Evolutionary conservation across 2,329 filamentous ascomycete genomes (phyloP).

Genomic region (Fusarium anguioides): DNA sequence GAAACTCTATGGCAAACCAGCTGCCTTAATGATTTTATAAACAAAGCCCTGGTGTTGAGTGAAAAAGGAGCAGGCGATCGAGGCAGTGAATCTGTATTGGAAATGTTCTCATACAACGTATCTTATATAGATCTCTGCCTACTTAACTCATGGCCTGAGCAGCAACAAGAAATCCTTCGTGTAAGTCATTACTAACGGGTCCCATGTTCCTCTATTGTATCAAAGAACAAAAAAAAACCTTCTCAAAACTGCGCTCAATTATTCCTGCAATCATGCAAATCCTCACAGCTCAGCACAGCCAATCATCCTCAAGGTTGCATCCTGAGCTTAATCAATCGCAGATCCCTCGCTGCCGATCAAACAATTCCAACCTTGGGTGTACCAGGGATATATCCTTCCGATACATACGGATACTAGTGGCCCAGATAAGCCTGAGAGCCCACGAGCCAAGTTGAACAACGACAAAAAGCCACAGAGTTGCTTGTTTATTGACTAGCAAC

Average conservation of each 20-base stretch:
- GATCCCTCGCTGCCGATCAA: background rate
- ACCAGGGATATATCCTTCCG: background rate
- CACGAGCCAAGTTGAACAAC: background rate
- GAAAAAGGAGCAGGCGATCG: background rate
- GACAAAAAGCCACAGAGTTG: too few species aligned
- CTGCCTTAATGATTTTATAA: background rate
- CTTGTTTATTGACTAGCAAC: too few species aligned
- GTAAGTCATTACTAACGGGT: constrained; percentile 2
- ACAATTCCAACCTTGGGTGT: background rate
- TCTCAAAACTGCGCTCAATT: background rate
- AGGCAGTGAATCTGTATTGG: background rate
- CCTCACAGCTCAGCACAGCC: background rate
- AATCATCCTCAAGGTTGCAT: background rate
- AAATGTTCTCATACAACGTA: background rate
- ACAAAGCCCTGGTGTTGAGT: background rate
- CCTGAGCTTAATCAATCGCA: background rate
- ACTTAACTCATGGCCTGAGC: background rate
- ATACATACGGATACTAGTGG: too few species aligned
- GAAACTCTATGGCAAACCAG: background rate
- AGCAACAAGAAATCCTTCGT: constrained; percentile 6
- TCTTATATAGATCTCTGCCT: too few species aligned
- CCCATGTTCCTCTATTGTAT: background rate
- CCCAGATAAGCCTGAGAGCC: too few species aligned
- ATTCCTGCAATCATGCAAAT: background rate
- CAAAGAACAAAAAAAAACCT: constrained; percentile 1